Conservation (phyloP, 1,284 basidiomycete genomes). For the Cutaneotrichosporon cutaneum region DNA sequence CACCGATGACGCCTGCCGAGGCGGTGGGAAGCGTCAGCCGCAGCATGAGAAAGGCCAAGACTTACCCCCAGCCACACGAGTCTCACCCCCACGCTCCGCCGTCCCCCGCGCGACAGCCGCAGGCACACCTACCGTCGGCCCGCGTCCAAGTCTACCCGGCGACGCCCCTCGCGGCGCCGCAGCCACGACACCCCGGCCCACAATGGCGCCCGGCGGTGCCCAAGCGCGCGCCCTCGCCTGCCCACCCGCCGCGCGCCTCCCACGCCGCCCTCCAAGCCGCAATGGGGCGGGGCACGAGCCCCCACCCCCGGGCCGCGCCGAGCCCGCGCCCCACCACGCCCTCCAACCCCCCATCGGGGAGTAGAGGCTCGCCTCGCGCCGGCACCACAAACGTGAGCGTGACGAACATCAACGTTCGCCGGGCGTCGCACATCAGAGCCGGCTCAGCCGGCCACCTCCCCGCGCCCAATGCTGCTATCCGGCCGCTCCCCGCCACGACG, state of each 20-base stretch:
- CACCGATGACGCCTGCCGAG: not conserved
- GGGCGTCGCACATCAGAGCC: not conserved
- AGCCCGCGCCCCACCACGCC: not conserved
- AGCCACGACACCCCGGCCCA: not conserved
- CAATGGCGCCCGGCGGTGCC: not conserved
- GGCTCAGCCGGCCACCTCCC: not conserved
- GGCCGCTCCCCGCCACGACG: not conserved
- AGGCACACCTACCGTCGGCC: too few species aligned
- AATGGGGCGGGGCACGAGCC: not conserved
- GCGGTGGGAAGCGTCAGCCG: not conserved
- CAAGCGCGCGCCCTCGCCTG: slow-evolving; percentile 2
- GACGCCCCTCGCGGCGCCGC: not conserved
- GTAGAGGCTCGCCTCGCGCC: not conserved
- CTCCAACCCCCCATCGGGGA: not conserved
- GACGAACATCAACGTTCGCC: not conserved
- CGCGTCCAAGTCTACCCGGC: not conserved
- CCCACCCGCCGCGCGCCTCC: not conserved
- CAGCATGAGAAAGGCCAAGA: not conserved
- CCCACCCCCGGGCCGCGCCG: too few species aligned
- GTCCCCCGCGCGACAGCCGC: not conserved
- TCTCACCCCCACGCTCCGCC: not conserved
- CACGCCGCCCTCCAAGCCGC: not conserved
- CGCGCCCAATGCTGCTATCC: not conserved
- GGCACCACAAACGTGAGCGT: not conserved
- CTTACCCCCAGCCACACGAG: not conserved